Evolutionary conservation across 164 flowering plant genomes (phyloP), one percentile per base, ranked within the genome.

Genomic region (Protea cynaroides): DNA sequence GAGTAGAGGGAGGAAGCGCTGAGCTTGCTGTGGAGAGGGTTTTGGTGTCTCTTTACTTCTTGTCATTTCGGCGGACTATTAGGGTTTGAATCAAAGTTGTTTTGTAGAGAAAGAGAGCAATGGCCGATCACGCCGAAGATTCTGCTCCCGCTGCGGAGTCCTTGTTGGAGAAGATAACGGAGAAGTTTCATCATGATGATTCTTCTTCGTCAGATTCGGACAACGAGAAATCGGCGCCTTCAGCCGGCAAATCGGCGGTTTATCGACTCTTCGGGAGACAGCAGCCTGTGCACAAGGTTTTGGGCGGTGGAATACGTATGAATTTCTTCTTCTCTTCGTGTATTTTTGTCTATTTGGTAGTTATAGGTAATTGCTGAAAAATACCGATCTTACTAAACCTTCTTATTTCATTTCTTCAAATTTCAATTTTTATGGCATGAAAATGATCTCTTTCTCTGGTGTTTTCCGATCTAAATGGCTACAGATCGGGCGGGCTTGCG

Each of bases 271-370:
- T 87, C 37, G 96, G 96, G 0, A 76, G 96, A 65, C 82, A 87
- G 75, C 79, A 74, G 71, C 88, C 96, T 23, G 84, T 89, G 34
- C 96, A 89, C 75, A 66, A 82, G 69, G 84, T 84, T 56, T 74
- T 89, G 14, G 96, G 96, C 25, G 91, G 91, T 17, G 96, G 96
- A 56, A 89, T 84, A 71, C 84, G 93, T 89, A 84, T 13, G 83
- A 2, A 19, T 0, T 47, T 14, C 0, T 18, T 47, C 14, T 47
- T 18, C 14, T 47, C 14, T 47, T 40, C 8, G 3, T 40, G 3
- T 40, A 1, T 1, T 40, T 40, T 1, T 1, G 3, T 40, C 8
- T 47, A 47, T 47, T 18, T n/a, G n/a, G n/a, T n/a, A n/a, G n/a
- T n/a, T n/a, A n/a, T n/a, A n/a, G n/a, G n/a, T n/a, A n/a, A n/a